These are phyloP conservation scores for Tillandsia fasciculata DNA, from an alignment of 176 grass and related monocot species.

Conservation along the genomic window DNA sequence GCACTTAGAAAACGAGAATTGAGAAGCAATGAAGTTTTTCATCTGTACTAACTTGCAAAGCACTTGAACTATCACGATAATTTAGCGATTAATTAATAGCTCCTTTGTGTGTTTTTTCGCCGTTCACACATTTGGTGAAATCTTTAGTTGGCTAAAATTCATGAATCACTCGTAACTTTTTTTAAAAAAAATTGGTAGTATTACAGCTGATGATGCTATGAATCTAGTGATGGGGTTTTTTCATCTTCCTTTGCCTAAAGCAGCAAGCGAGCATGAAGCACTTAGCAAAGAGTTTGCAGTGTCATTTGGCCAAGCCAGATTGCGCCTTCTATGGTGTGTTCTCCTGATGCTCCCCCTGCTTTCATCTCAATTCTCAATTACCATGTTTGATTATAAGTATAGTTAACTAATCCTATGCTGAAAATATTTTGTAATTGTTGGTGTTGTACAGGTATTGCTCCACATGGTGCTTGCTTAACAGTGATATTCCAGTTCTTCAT, in stretches of 20 bases:
- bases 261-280: constrained; percentile 94
- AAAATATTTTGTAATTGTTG: constrained; percentile 17
- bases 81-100: too few relatives aligned
- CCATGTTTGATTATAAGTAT: constrained; percentile 1
- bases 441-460: constrained; percentile 48
- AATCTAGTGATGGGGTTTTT: constrained; percentile 20
- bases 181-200: too few relatives aligned
- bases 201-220: background rate
- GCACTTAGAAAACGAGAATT: too few relatives aligned
- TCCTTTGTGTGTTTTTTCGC: too few relatives aligned
- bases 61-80: too few relatives aligned
- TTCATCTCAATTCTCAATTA: background rate
- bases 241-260: constrained; percentile 18
- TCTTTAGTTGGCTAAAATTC: too few relatives aligned
- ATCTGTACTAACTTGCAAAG: too few relatives aligned
- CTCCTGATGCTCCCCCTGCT: constrained; percentile 7
- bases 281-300: constrained; percentile 74
- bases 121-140: too few relatives aligned
- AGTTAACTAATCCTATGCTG: background rate
- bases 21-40: too few relatives aligned
- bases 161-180: too few relatives aligned
- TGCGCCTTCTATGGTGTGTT: constrained; percentile 82
- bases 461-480: constrained; percentile 79
- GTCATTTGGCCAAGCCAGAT: constrained; percentile 90
- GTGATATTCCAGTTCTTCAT: constrained; percentile 95